Evolutionary conservation across 208 protist genomes (phyloP).

Genomic region (Crithidia fasciculata): DNA sequence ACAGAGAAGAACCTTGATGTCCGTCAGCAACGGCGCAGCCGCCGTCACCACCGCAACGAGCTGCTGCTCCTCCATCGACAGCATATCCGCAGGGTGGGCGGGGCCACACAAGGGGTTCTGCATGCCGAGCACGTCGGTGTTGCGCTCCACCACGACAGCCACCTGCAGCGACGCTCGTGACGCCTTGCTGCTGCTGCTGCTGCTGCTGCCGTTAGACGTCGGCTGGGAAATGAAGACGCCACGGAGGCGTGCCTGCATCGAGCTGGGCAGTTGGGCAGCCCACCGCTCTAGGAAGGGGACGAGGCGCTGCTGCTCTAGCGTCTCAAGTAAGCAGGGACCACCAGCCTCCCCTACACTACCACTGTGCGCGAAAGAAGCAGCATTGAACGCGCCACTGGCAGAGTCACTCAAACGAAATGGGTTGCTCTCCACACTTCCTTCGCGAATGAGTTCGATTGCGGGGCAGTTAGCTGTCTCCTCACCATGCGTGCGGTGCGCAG

Average conservation of each 20-base stretch:
- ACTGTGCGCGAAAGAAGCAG: too few species aligned
- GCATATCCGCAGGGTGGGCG: conserved; percentile 53
- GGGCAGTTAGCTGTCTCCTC: not conserved
- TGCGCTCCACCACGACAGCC: conserved; percentile 50
- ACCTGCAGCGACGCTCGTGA: conserved; percentile 39
- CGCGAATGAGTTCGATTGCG: not conserved
- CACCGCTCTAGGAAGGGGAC: conserved; percentile 54
- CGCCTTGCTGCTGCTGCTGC: not conserved
- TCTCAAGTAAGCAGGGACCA: conserved; percentile 50
- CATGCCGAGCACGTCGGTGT: conserved; percentile 44
- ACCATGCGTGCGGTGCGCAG: too few species aligned
- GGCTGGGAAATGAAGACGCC: conserved; percentile 66
- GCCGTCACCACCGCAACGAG: conserved; percentile 68
- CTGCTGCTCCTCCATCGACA: conserved; percentile 72
- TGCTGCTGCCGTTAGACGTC: not conserved
- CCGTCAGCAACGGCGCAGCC: conserved; percentile 53
- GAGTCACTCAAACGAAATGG: not conserved
- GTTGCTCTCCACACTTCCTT: not conserved
- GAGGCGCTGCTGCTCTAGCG: conserved; percentile 83
- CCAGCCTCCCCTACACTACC: too few species aligned
- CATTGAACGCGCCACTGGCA: not conserved
- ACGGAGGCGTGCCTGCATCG: conserved; percentile 43
- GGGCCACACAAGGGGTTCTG: conserved; percentile 70
- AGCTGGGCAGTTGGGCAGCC: conserved; percentile 48
- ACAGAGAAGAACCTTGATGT: conserved; percentile 54